phyloP scores from a whole-genome alignment of 371 early-diverging fungal species.

The Apophysomyces trapeziformis region DNA sequence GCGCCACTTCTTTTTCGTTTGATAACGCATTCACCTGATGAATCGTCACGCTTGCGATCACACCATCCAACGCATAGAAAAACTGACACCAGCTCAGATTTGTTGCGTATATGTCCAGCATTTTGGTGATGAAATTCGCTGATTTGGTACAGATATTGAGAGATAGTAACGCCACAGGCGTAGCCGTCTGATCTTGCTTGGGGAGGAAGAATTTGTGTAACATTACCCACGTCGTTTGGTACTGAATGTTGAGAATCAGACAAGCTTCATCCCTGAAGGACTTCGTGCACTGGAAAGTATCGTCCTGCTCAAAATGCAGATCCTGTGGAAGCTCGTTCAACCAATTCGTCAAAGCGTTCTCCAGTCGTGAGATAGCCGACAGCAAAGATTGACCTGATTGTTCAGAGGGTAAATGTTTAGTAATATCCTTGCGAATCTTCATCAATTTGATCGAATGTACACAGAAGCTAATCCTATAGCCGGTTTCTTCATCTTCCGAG shows the following conservation, averaged over 20 bases:
- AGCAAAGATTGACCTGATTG: constrained; percentile 49
- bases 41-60: constrained; percentile 49
- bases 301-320: constrained; percentile 27
- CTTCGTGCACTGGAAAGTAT: constrained; percentile 35
- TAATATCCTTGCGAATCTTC: constrained; percentile 62
- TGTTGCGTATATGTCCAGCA: constrained; percentile 45
- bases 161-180: constrained; percentile 35
- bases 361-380: constrained; percentile 57
- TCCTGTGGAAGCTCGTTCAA: constrained; percentile 49
- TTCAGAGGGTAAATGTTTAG: constrained; percentile 52
- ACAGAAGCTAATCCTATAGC: constrained; percentile 50
- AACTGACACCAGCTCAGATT: constrained; percentile 53
- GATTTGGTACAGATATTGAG: constrained; percentile 40
- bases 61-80: constrained; percentile 50
- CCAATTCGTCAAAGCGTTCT: constrained; percentile 59
- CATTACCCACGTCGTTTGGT: constrained; percentile 57
- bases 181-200: constrained; percentile 33
- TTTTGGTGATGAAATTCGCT: constrained; percentile 46
- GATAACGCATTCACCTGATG: constrained; percentile 54
- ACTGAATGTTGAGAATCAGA: constrained; percentile 43
- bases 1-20: constrained; percentile 41
- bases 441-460: constrained; percentile 57
- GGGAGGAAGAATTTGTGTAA: constrained; percentile 54
- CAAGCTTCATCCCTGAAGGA: constrained; percentile 47
- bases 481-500: constrained; percentile 51